These are phyloP conservation scores for Pseudohyphozyma bogoriensis DNA, from an alignment of 768 basidiomycete genomes.

Conservation along the genomic window DNA sequence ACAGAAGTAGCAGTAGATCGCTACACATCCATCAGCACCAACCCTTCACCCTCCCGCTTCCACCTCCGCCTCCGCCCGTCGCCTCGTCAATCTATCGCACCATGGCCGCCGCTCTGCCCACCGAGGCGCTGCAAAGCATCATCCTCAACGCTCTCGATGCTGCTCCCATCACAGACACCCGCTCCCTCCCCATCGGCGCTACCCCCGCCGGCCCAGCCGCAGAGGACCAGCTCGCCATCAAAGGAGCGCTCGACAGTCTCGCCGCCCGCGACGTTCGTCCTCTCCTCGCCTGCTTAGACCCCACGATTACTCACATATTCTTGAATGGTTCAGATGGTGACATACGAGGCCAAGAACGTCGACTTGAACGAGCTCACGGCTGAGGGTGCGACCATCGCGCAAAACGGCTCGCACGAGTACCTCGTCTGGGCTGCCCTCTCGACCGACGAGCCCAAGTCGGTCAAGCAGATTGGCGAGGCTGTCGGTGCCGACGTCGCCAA, in stretches of 20 bases:
- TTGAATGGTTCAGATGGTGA: slow-evolving; percentile 63
- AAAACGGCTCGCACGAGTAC: slow-evolving; percentile 84
- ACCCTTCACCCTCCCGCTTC: too few species aligned
- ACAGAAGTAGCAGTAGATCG: too few species aligned
- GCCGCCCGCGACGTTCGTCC: slow-evolving; percentile 62
- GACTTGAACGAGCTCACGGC: slow-evolving; percentile 62
- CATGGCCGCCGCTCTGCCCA: background rate
- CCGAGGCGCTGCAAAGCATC: slow-evolving; percentile 13
- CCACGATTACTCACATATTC: background rate
- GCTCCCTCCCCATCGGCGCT: slow-evolving; percentile 31
- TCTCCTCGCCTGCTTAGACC: background rate
- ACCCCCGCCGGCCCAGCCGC: slow-evolving; percentile 25
- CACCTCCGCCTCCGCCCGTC: too few species aligned
- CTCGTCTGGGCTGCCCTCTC: slow-evolving; percentile 74
- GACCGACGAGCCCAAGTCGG: slow-evolving; percentile 6
- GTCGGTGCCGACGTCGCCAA: slow-evolving; percentile 84
- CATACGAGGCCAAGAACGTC: slow-evolving; percentile 66
- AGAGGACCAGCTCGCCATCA: slow-evolving; percentile 59
- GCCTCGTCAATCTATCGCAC: too few species aligned
- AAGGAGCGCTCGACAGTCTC: slow-evolving; percentile 85
- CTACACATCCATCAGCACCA: too few species aligned
- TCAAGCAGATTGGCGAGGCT: slow-evolving; percentile 28
- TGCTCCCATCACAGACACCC: slow-evolving; percentile 37
- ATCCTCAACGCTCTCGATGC: slow-evolving; percentile 27
- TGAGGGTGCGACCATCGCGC: slow-evolving; percentile 70